These are phyloP conservation scores for Omphalotus guepiniiformis DNA, from an alignment of 768 basidiomycete species.

Conservation along the genomic window DNA sequence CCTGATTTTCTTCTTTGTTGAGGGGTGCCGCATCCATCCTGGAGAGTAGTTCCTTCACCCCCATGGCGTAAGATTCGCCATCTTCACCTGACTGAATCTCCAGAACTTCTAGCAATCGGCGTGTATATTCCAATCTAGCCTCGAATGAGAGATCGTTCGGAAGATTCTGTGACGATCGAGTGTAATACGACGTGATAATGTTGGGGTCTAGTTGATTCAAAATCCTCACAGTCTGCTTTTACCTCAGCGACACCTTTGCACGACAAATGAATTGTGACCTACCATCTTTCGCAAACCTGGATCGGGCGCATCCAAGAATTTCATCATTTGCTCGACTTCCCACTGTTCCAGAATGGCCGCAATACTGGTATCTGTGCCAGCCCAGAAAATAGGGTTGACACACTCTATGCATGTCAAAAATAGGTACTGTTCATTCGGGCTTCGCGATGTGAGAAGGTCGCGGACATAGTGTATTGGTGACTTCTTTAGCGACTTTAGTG, in stretches of 20 bases:
- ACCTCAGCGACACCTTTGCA: background rate
- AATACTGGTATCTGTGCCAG: conserved; percentile 50
- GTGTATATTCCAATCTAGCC: conserved; percentile 38
- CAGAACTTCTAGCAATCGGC: conserved; percentile 52
- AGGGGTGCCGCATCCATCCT: conserved; percentile 30
- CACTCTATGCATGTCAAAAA: conserved; percentile 63
- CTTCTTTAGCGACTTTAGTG: conserved; percentile 17
- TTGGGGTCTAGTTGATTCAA: conserved; percentile 52
- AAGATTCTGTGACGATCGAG: conserved; percentile 36
- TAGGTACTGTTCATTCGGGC: conserved; percentile 59
- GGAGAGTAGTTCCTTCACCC: conserved; percentile 39
- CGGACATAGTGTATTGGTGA: conserved; percentile 48
- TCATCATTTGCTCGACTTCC: conserved; percentile 74
- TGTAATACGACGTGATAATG: conserved; percentile 55
- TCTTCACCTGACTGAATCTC: conserved; percentile 43
- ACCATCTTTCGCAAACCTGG: conserved; percentile 56
- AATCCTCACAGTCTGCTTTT: conserved; percentile 55
- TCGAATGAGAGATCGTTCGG: conserved; percentile 26
- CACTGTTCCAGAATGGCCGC: conserved; percentile 58
- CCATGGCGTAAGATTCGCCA: conserved; percentile 54
- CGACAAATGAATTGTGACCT: conserved; percentile 11
- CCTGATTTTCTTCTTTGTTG: conserved; percentile 26
- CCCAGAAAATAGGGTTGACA: conserved; percentile 60
- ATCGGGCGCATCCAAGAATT: conserved; percentile 59
- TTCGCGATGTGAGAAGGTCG: conserved; percentile 50